phyloP scores from a whole-genome alignment of 257 asterid genomes.

The Solanum clarkiae region DNA sequence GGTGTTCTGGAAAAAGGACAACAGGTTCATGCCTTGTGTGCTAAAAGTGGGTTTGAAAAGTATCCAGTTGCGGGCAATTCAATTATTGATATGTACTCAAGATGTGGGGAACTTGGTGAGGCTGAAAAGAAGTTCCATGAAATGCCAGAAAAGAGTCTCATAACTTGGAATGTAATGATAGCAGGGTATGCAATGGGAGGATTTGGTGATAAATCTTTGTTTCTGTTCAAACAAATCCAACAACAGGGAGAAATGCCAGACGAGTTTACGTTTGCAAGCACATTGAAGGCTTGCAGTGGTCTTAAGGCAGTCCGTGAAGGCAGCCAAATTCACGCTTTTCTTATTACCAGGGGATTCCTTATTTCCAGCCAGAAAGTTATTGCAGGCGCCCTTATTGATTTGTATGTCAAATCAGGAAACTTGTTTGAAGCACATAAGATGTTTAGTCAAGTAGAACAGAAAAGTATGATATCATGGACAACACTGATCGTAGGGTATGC shows the following conservation, averaged over 20 bases:
- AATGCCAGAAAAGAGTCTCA: slow-evolving; percentile 28
- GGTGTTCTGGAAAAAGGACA: slow-evolving; percentile 25
- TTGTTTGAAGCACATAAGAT: slow-evolving; percentile 25
- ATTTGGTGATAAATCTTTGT: slow-evolving; percentile 23
- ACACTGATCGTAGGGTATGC: slow-evolving; percentile 40
- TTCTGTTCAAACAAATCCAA: slow-evolving; percentile 32
- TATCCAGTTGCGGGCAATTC: slow-evolving; percentile 45
- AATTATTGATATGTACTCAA: slow-evolving; percentile 47
- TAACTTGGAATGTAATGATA: slow-evolving; percentile 54
- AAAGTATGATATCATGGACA: slow-evolving; percentile 38
- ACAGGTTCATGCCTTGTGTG: slow-evolving; percentile 43
- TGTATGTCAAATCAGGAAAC: slow-evolving; percentile 39
- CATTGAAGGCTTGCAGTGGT: slow-evolving; percentile 45
- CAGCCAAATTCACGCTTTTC: slow-evolving; percentile 39
- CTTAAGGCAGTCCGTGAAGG: slow-evolving; percentile 46
- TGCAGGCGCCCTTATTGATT: slow-evolving; percentile 48
- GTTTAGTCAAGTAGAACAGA: slow-evolving; percentile 24
- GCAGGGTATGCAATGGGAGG: slow-evolving; percentile 33
- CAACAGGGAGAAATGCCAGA: slow-evolving; percentile 38
- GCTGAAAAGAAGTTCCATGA: slow-evolving; percentile 35
- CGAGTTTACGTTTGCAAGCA: slow-evolving; percentile 45
- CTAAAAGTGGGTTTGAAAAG: slow-evolving; percentile 42
- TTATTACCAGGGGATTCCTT: slow-evolving; percentile 29
- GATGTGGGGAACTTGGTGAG: slow-evolving; percentile 30
- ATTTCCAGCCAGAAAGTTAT: slow-evolving; percentile 23